Conservation (phyloP, 1,139 yeast species). For the Magnusiomyces suaveolens region DNA sequence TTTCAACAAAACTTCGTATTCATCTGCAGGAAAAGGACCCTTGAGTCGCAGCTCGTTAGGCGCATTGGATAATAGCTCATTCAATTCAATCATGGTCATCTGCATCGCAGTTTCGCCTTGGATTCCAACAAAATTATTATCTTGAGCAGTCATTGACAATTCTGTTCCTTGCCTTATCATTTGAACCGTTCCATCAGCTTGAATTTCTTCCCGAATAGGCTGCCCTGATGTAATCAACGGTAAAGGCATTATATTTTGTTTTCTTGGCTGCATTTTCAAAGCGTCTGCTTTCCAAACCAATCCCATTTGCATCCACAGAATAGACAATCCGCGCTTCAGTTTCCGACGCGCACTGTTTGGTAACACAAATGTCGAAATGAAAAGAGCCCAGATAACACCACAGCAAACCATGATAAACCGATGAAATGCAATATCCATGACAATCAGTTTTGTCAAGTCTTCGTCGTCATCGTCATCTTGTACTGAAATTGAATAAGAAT, state of each 20-base stretch:
- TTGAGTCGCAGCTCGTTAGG: constrained; percentile 67
- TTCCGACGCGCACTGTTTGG: constrained; percentile 71
- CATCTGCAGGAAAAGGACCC: constrained; percentile 54
- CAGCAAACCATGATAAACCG: constrained; percentile 61
- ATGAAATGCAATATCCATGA: constrained; percentile 71
- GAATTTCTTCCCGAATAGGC: constrained; percentile 9
- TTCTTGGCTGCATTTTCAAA: constrained; percentile 27
- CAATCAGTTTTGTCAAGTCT: constrained; percentile 60
- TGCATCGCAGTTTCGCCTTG: constrained; percentile 34
- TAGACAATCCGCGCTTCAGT: constrained; percentile 52
- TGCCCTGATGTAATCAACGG: too few relatives aligned
- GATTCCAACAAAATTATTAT: constrained; percentile 21
- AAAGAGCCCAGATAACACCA: constrained; percentile 71
- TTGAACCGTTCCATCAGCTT: background rate
- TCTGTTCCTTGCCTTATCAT: background rate
- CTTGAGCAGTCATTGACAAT: background rate
- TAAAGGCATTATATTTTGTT: constrained; percentile 9
- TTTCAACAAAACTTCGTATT: constrained; percentile 43
- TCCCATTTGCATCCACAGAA: constrained; percentile 72
- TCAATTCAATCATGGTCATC: constrained; percentile 52
- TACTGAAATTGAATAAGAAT: constrained; percentile 59
- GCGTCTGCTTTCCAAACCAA: constrained; percentile 70
- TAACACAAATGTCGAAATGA: constrained; percentile 48
- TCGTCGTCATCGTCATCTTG: constrained; percentile 54
- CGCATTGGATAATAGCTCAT: constrained; percentile 55